These are phyloP conservation scores for Somion occarium DNA, from an alignment of 1,284 basidiomycete species.

Conservation along the genomic window DNA sequence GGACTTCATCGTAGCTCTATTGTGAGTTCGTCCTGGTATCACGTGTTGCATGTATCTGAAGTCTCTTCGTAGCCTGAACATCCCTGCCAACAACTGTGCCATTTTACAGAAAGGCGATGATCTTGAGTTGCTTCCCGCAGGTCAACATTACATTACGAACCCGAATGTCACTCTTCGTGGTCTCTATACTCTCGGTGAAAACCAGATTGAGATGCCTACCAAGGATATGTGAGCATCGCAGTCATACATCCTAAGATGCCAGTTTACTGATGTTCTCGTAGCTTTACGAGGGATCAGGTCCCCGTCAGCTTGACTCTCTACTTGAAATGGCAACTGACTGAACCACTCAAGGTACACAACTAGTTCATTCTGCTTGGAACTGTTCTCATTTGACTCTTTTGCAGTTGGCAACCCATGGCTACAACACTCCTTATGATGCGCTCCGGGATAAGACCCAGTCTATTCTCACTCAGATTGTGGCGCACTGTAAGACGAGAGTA, in stretches of 20 bases:
- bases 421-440: conserved; percentile 77
- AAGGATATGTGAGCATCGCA: conserved; percentile 65
- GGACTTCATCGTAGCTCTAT: conserved; percentile 71
- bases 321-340: conserved; percentile 75
- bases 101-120: conserved; percentile 79
- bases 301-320: conserved; percentile 79
- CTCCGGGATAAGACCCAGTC: conserved; percentile 78
- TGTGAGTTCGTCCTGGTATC: conserved; percentile 38
- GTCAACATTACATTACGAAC: conserved; percentile 78
- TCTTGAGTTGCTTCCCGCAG: conserved; percentile 68
- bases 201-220: conserved; percentile 78
- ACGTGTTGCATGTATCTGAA: neutral
- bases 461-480: conserved; percentile 77
- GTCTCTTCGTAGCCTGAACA: conserved; percentile 51
- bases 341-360: conserved; percentile 56
- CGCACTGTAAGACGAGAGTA: conserved; percentile 46
- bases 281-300: conserved; percentile 79
- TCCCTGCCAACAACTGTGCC: conserved; percentile 80
- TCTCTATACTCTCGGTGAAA: conserved; percentile 73
- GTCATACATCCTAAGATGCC: neutral
- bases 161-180: conserved; percentile 76
- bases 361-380: neutral
- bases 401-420: conserved; percentile 69
- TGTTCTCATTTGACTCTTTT: neutral
- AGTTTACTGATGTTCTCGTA: conserved; percentile 23